phyloP scores from a whole-genome alignment of 768 basidiomycete species.

The Agrocybe pediades region DNA sequence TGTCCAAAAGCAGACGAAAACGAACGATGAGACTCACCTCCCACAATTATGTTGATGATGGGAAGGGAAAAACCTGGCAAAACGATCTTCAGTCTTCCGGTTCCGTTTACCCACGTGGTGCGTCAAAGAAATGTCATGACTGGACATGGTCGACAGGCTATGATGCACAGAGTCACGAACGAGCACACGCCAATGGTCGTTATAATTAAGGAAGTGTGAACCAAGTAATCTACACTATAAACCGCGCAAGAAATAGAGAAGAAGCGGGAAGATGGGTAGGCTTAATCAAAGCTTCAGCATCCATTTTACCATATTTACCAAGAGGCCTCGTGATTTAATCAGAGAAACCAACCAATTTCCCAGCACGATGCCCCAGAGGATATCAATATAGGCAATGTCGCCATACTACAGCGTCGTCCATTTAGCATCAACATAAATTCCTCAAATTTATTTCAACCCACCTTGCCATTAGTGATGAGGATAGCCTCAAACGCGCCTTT shows the following conservation, averaged over 20 bases:
- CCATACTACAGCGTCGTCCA: constrained; percentile 32
- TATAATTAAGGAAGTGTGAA: background rate
- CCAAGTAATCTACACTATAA: background rate
- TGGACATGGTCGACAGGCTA: no score
- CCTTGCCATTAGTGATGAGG: constrained; percentile 57
- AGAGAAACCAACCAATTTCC: constrained; percentile 43
- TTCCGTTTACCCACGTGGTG: background rate
- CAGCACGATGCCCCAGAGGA: constrained; percentile 48
- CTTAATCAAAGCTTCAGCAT: background rate
- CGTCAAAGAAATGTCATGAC: background rate
- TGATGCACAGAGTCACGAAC: no score
- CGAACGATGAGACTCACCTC: background rate
- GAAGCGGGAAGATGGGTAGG: background rate
- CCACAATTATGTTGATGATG: background rate
- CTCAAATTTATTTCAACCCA: constrained; percentile 21
- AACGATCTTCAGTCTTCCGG: background rate
- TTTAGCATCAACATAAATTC: background rate
- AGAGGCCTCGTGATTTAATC: constrained; percentile 37
- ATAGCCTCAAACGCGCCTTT: constrained; percentile 53
- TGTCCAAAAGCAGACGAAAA: background rate
- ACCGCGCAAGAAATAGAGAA: background rate
- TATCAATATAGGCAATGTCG: constrained; percentile 41
- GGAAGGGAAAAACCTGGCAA: background rate
- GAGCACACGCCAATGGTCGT: background rate
- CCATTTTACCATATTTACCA: constrained; percentile 20